Base-by-base conservation (phyloP, 257 asterid genomes). In the Eustoma russellianum region DNA sequence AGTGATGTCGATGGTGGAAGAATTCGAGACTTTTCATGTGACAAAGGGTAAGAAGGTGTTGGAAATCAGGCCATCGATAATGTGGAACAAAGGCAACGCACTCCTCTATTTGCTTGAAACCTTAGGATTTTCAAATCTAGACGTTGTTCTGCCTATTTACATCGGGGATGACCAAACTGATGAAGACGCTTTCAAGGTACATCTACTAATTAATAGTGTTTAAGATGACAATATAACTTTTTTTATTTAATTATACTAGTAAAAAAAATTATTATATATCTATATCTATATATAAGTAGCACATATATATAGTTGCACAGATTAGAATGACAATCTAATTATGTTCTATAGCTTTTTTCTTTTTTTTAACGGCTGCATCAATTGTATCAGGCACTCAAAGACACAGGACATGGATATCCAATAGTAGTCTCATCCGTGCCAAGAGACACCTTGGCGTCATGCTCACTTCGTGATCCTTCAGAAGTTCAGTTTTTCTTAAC, bases 51-150 rank as follows among this genome's bases (percentile, higher is more conserved):
- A 79, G 77, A 81, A 89, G 54, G 95, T 89, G 50, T 3, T 89
- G 44, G 97, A 89, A 63, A 70, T 89, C 17, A 73, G 94, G 57
- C 97, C 97, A n/a, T 74, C 94, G 3, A 81, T 89, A 2, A 15
- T 86, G 40, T 86, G 94, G 95, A 83, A 86, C 72, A 86, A 90
- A 63, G 94, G 95, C 24, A 71, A 83, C 45, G 97, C 97, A 1
- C 43, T 90, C 2, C 16, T 57, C 0, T 86, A 83, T 69, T 72
- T 90, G 48, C 81, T 86, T 0, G 72, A 85, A 33, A 76, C 83
- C 3, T 62, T 83, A 9, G 95, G 94, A 0, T 74, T 79, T 48
- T 47, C 79, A 2, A 47, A 74, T 34, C 43, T 2, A 7, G 77
- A 80, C 2, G 53, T 68, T 17, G 89, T 83, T 63, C 53, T 85